These are phyloP conservation scores for Dendrobium huoshanense DNA, from an alignment of 106 monocot genomes.

Conservation along the genomic window DNA sequence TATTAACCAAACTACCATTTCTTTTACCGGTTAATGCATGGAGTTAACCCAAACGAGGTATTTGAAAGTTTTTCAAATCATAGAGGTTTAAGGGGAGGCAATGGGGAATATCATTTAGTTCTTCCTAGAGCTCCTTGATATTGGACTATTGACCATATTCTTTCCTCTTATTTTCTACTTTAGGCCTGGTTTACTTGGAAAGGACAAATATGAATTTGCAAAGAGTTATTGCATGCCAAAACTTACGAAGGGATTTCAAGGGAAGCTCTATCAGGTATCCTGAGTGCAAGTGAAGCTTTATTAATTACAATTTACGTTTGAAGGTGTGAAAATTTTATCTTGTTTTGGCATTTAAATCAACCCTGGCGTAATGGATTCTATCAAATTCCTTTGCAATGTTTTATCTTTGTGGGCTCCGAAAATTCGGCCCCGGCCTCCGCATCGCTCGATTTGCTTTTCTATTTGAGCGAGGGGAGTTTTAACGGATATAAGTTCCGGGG, in stretches of 20 bases:
- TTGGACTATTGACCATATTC: not conserved
- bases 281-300: not conserved
- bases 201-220: constrained; percentile 95
- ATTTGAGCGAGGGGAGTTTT: too few species aligned
- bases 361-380: not conserved
- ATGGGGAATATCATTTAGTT: not conserved
- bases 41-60: not conserved
- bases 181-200: constrained; percentile 86
- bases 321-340: not conserved
- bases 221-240: constrained; percentile 69
- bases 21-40: not conserved
- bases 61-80: not conserved
- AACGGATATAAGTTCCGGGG: too few species aligned
- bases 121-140: not conserved
- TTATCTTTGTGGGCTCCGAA: too few species aligned
- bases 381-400: not conserved
- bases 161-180: constrained; percentile 5
- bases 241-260: constrained; percentile 40
- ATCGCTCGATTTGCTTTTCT: too few species aligned
- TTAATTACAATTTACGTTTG: not conserved
- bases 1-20: not conserved
- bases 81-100: not conserved
- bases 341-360: not conserved
- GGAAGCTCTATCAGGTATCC: constrained; percentile 62
- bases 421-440: too few species aligned